phyloP scores from a whole-genome alignment of 176 grass and related monocot genomes.

The Stipa capillata region DNA sequence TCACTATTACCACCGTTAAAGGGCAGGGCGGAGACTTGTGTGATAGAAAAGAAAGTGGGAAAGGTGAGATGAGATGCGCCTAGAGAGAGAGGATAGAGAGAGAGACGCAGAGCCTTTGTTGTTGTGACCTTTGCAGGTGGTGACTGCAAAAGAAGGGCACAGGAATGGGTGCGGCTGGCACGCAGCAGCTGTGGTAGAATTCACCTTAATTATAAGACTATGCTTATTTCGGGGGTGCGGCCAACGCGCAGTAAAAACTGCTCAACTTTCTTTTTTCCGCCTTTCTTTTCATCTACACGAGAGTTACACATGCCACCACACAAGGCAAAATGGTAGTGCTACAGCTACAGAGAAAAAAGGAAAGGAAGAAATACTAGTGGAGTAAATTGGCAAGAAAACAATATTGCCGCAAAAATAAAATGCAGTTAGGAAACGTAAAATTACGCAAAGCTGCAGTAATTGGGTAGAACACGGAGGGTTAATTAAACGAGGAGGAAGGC shows the following conservation, averaged over 20 bases:
- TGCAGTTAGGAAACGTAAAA: no score
- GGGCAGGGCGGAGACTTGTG: background rate
- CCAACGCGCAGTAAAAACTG: background rate
- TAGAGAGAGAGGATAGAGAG: background rate
- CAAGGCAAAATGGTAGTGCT: no score
- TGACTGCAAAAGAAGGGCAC: background rate
- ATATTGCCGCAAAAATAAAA: no score
- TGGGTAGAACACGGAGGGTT: background rate
- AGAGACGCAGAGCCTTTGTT: no score
- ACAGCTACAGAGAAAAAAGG: no score
- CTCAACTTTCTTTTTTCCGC: background rate
- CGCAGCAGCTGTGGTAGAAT: no score
- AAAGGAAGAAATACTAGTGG: no score
- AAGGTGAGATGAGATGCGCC: background rate
- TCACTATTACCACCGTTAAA: constrained; percentile 31
- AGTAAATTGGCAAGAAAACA: background rate
- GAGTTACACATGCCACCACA: background rate
- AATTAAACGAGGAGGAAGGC: background rate
- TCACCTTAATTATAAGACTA: constrained; percentile 22
- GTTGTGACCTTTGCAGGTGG: constrained; percentile 22
- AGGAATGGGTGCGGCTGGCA: no score
- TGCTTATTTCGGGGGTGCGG: constrained; percentile 12
- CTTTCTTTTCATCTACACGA: no score
- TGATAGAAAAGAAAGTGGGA: background rate
- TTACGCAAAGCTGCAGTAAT: no score